These are phyloP conservation scores for Groenewaldozyma auringiensis DNA, from an alignment of 1,139 yeast genomes.

Conservation along the genomic window DNA sequence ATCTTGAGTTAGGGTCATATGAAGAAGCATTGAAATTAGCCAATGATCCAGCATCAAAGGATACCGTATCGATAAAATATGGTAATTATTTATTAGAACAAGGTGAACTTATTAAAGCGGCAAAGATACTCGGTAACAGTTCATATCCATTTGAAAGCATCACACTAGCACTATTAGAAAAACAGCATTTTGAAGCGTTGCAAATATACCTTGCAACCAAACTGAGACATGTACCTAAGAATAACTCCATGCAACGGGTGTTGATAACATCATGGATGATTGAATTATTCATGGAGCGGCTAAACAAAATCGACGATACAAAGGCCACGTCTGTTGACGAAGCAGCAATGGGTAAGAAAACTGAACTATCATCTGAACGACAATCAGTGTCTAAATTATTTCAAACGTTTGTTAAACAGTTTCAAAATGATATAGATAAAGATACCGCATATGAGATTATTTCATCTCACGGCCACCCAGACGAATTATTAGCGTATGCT, in stretches of 20 bases:
- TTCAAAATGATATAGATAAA: slow-evolving; percentile 48
- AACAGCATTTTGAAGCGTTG: slow-evolving; percentile 38
- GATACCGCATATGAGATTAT: slow-evolving; percentile 68
- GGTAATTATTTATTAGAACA: slow-evolving; percentile 48
- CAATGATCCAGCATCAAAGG: slow-evolving; percentile 38
- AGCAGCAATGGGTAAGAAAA: slow-evolving; percentile 10
- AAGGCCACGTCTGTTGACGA: slow-evolving; percentile 3
- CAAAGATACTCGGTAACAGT: slow-evolving; percentile 54
- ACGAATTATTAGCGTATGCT: slow-evolving; percentile 62
- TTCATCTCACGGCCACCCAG: slow-evolving; percentile 53
- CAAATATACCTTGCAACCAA: slow-evolving; percentile 52
- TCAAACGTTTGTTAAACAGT: slow-evolving; percentile 44
- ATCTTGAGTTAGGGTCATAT: slow-evolving; percentile 53
- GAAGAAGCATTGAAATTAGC: slow-evolving; percentile 57
- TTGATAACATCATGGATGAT: slow-evolving; percentile 80
- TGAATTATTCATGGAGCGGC: slow-evolving; percentile 51
- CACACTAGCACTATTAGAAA: slow-evolving; percentile 54
- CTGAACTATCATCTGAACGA: not conserved
- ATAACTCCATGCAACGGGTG: slow-evolving; percentile 45
- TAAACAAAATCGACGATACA: slow-evolving; percentile 38
- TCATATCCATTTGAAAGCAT: slow-evolving; percentile 65
- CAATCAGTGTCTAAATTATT: slow-evolving; percentile 33
- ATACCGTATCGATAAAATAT: slow-evolving; percentile 52
- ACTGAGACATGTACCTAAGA: slow-evolving; percentile 35
- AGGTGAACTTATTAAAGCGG: slow-evolving; percentile 43